These are phyloP conservation scores for Boletus mariae DNA, from an alignment of 1,284 basidiomycete genomes.

Conservation along the genomic window DNA sequence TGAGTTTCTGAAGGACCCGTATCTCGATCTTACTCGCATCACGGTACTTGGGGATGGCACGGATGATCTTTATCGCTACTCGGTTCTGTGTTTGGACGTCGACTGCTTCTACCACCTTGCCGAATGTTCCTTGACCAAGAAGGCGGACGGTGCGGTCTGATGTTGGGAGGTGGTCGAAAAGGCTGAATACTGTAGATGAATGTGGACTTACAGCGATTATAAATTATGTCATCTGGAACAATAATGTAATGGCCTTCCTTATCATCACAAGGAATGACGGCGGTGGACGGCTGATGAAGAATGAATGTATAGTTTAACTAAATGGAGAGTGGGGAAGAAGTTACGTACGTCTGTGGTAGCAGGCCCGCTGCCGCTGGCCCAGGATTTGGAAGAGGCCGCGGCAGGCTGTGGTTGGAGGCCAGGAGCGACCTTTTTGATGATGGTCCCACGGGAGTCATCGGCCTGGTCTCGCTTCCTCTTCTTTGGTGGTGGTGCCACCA, in stretches of 20 bases:
- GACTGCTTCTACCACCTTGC: conserved; percentile 95
- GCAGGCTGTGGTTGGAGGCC: conserved; percentile 46
- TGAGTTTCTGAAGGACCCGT: conserved; percentile 88
- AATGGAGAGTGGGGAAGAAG: conserved; percentile 20
- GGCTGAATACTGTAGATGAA: not conserved
- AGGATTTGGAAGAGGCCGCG: conserved; percentile 51
- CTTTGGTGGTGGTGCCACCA: conserved; percentile 65
- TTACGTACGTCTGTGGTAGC: conserved; percentile 60
- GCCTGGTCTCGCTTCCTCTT: conserved; percentile 71
- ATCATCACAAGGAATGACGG: conserved; percentile 77
- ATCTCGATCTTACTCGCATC: conserved; percentile 99
- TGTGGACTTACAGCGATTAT: conserved; percentile 66
- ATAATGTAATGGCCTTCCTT: conserved; percentile 95
- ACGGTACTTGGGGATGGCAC: conserved; percentile 94
- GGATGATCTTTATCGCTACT: conserved; percentile 99
- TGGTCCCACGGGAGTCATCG: conserved; percentile 62
- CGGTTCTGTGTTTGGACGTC: conserved; percentile 74
- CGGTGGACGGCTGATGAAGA: conserved; percentile 51
- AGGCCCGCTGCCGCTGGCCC: conserved; percentile 58
- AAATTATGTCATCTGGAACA: conserved; percentile 83
- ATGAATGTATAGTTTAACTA: conserved; percentile 20
- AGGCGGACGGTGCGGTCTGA: conserved; percentile 86
- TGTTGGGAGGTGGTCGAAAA: conserved; percentile 21
- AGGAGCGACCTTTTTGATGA: conserved; percentile 55
- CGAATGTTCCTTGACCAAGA: conserved; percentile 97